Conservation (phyloP, 805 yeast genomes). For the Myxozyma geophila region DNA sequence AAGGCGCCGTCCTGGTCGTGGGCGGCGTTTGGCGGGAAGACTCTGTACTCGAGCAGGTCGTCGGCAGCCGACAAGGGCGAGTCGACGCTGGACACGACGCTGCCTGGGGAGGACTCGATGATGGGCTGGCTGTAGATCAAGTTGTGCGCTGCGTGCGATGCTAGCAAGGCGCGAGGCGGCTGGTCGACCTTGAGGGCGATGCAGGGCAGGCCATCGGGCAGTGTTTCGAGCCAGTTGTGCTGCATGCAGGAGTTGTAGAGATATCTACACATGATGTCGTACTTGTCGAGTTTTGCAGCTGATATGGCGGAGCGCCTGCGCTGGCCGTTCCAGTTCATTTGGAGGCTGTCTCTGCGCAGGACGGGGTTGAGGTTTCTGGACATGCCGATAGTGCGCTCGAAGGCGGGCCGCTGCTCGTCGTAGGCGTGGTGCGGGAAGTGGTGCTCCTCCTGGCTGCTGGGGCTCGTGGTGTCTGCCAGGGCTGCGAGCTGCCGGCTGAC, state of each 20-base stretch:
- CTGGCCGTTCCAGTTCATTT: not conserved
- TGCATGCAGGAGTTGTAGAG: constrained; percentile 21
- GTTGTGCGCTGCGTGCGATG: too few relatives aligned
- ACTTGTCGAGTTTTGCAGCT: constrained; percentile 21
- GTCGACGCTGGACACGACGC: too few relatives aligned
- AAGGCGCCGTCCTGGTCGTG: constrained; percentile 5
- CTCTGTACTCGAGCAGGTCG: constrained; percentile 12
- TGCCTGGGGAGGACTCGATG: too few relatives aligned
- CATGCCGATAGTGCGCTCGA: too few relatives aligned
- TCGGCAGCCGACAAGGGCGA: not conserved
- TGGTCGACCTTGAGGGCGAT: constrained; percentile 21
- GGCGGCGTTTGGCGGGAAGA: constrained; percentile 16
- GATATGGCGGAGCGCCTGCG: not conserved
- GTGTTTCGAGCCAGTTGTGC: constrained; percentile 27
- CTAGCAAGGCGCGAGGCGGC: too few relatives aligned
- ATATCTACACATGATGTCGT: constrained; percentile 29
- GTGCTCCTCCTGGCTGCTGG: not conserved
- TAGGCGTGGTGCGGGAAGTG: too few relatives aligned
- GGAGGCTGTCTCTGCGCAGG: not conserved
- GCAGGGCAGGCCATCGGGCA: constrained; percentile 10
- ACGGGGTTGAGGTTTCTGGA: not conserved
- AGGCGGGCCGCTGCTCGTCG: too few relatives aligned
- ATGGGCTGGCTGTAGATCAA: too few relatives aligned
- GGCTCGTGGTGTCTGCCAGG: not conserved
- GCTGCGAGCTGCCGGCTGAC: constrained; percentile 8